A percentile compares a stretch with the other conserved stretches of the same genome.
Evolutionary conservation across 306 rosid genomes (phyloP).

Genomic region (Adenanthera pavonina): DNA sequence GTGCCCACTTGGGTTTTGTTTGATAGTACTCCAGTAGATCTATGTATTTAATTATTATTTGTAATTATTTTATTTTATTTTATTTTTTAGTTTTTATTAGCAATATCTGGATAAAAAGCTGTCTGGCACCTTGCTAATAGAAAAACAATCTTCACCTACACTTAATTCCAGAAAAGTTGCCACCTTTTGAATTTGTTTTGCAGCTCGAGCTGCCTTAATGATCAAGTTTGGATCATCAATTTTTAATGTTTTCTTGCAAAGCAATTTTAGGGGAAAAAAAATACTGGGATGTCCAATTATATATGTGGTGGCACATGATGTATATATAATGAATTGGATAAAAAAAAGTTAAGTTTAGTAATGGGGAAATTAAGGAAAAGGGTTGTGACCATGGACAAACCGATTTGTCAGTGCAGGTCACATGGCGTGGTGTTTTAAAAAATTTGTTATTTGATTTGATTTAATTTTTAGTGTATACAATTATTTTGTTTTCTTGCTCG

Average conservation of each 20-base stretch:
- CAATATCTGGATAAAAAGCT: background rate
- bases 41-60: background rate
- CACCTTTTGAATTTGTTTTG: constrained; percentile 31
- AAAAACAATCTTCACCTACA: constrained; percentile 19
- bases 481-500: background rate
- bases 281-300: background rate
- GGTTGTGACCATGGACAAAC: constrained; percentile 36
- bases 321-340: background rate
- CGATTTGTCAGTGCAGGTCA: constrained; percentile 35
- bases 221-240: constrained; percentile 13
- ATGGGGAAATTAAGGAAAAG: constrained; percentile 33
- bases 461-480: background rate
- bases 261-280: background rate
- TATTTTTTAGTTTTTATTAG: background rate
- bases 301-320: background rate
- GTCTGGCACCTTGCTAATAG: background rate
- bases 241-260: constrained; percentile 7
- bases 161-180: constrained; percentile 26
- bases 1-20: constrained; percentile 42
- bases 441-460: background rate
- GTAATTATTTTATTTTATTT: background rate
- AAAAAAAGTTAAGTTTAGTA: background rate
- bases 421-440: constrained; percentile 16
- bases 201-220: constrained; percentile 17
- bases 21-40: constrained; percentile 28